Percentiles rank a stretch among this genome's conserved stretches.
Evolutionary conservation across 495 filamentous ascomycete genomes (phyloP).

Genomic region (Aspergillus carlsbadensis): DNA sequence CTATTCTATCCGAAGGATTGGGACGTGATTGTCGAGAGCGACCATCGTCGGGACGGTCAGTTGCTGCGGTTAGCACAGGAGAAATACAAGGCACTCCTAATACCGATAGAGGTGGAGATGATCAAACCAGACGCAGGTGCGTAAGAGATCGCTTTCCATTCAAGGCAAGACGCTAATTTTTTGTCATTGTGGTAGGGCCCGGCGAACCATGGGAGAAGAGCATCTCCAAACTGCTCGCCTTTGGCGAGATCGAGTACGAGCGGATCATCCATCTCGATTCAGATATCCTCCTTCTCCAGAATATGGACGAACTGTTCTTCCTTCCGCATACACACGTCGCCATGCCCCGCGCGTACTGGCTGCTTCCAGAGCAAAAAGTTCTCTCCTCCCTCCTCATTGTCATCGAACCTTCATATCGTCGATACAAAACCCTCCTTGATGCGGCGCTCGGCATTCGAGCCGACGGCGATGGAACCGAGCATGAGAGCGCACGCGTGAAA

Average conservation of each 20-base stretch:
- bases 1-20: slow-evolving; percentile 65
- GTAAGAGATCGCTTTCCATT: slow-evolving; percentile 3
- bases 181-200: slow-evolving; percentile 21
- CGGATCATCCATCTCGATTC: slow-evolving; percentile 71
- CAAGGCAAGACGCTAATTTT: not conserved
- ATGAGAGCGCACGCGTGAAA: slow-evolving; percentile 29
- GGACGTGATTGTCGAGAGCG: slow-evolving; percentile 40
- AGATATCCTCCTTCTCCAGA: slow-evolving; percentile 60
- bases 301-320: slow-evolving; percentile 74
- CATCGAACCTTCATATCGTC: slow-evolving; percentile 56
- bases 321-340: slow-evolving; percentile 59
- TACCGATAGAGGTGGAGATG: slow-evolving; percentile 59
- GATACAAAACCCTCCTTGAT: slow-evolving; percentile 54
- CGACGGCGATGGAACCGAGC: not conserved
- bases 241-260: slow-evolving; percentile 65
- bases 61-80: slow-evolving; percentile 59
- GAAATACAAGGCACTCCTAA: slow-evolving; percentile 58
- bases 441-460: slow-evolving; percentile 15
- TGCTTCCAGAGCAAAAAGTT: slow-evolving; percentile 48
- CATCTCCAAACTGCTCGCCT: slow-evolving; percentile 69
- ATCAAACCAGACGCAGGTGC: slow-evolving; percentile 42
- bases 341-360: slow-evolving; percentile 74
- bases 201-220: slow-evolving; percentile 57
- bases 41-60: slow-evolving; percentile 49
- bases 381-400: slow-evolving; percentile 66